phyloP scores from a whole-genome alignment of 1,139 yeast species.

The Blastobotrys arbuscula region DNA sequence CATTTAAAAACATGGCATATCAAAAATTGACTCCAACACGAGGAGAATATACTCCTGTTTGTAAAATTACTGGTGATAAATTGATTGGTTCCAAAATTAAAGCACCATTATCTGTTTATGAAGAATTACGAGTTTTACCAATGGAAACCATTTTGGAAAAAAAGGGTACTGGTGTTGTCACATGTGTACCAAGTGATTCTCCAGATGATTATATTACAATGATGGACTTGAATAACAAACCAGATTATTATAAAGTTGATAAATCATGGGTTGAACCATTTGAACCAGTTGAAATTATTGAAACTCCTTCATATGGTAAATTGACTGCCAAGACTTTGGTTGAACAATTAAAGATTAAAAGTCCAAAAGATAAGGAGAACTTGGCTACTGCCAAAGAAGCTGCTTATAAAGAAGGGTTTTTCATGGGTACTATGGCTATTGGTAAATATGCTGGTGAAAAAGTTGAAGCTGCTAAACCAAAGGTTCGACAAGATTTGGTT shows the following conservation, averaged over 20 bases:
- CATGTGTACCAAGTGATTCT: slow-evolving; percentile 97
- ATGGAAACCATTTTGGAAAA: slow-evolving; percentile 95
- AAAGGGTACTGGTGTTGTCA: slow-evolving; percentile 98
- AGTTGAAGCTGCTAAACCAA: slow-evolving; percentile 87
- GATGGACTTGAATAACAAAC: slow-evolving; percentile 77
- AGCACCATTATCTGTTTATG: slow-evolving; percentile 75
- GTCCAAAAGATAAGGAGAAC: slow-evolving; percentile 86
- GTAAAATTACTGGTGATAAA: slow-evolving; percentile 59
- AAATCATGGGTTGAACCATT: slow-evolving; percentile 73
- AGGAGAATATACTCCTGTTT: slow-evolving; percentile 64
- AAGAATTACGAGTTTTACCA: slow-evolving; percentile 79
- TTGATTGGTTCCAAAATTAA: slow-evolving; percentile 81
- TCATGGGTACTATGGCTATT: slow-evolving; percentile 73
- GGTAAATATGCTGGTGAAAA: slow-evolving; percentile 86
- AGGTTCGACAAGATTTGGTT: slow-evolving; percentile 76
- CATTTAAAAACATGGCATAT: slow-evolving; percentile 97
- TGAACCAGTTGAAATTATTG: slow-evolving; percentile 68
- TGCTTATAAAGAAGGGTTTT: slow-evolving; percentile 95
- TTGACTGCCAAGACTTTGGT: slow-evolving; percentile 81
- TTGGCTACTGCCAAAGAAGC: slow-evolving; percentile 89
- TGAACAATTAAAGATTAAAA: slow-evolving; percentile 81
- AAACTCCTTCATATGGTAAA: slow-evolving; percentile 83
- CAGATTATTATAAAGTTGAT: slow-evolving; percentile 83
- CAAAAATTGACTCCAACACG: slow-evolving; percentile 89
- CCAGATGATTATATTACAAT: slow-evolving; percentile 94